Evolutionary conservation across 225 moss, liverwort and hornwort species (phyloP).

Genomic region (Pseudisothecium myosuroides): DNA sequence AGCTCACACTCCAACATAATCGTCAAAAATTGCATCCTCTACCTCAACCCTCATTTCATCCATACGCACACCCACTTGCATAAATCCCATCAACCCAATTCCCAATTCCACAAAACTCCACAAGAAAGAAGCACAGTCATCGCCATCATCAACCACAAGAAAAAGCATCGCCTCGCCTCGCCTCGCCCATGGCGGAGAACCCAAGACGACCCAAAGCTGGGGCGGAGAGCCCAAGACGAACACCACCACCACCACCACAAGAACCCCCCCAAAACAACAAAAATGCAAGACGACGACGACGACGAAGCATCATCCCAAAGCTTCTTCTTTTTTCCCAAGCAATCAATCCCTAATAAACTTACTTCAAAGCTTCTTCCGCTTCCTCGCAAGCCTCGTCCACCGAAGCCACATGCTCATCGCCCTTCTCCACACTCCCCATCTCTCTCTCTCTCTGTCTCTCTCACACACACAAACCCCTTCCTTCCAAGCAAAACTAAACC

Average conservation of each 20-base stretch:
- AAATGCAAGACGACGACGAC: background rate
- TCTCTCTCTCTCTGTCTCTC: background rate
- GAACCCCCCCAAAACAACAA: background rate
- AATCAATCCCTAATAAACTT: background rate
- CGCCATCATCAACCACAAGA: background rate
- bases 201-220: background rate
- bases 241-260: background rate
- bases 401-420: background rate
- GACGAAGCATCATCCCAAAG: background rate
- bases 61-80: background rate
- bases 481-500: background rate
- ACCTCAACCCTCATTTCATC: background rate
- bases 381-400: constrained; percentile 43
- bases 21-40: background rate
- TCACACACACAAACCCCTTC: background rate
- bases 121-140: background rate
- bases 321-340: no score
- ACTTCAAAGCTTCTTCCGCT: constrained; percentile 42
- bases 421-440: background rate
- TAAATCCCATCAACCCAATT: background rate
- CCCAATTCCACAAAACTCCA: background rate
- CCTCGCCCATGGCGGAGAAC: background rate
- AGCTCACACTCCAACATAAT: background rate
- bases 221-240: background rate
- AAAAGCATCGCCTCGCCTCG: no score